Evolutionary conservation across 1,139 yeast species (phyloP).

Genomic region (Pichia sp.): DNA sequence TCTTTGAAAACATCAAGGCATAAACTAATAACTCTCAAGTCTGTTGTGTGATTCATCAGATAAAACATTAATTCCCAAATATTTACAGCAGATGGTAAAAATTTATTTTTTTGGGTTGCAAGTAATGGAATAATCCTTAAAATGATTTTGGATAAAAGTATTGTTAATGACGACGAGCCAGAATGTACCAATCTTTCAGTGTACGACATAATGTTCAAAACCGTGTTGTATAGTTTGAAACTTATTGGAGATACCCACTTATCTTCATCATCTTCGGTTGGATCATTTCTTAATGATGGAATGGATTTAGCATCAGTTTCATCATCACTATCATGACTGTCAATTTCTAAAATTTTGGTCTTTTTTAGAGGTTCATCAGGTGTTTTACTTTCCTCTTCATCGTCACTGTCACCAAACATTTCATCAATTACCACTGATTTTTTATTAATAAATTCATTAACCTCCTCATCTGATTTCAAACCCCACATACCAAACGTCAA

Average conservation of each 20-base stretch:
- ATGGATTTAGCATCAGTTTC: slow-evolving; percentile 22
- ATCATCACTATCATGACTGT: slow-evolving; percentile 39
- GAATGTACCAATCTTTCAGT: slow-evolving; percentile 70
- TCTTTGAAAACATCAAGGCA: slow-evolving; percentile 34
- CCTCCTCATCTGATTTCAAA: slow-evolving; percentile 35
- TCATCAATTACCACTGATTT: slow-evolving; percentile 29
- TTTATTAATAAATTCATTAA: slow-evolving; percentile 36
- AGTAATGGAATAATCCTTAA: slow-evolving; percentile 51
- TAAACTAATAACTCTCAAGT: slow-evolving; percentile 33
- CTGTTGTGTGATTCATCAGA: slow-evolving; percentile 32
- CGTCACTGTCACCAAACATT: slow-evolving; percentile 24
- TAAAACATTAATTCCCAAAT: slow-evolving; percentile 59
- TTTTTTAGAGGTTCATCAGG: slow-evolving; percentile 19
- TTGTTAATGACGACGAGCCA: slow-evolving; percentile 49
- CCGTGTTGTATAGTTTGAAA: slow-evolving; percentile 45
- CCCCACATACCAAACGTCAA: slow-evolving; percentile 52
- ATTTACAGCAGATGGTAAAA: slow-evolving; percentile 63
- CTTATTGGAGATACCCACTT: slow-evolving; percentile 67
- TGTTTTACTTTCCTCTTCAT: slow-evolving; percentile 20
- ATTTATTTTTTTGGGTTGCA: slow-evolving; percentile 50
- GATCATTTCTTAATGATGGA: slow-evolving; percentile 8
- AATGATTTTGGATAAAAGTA: slow-evolving; percentile 51
- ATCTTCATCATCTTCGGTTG: slow-evolving; percentile 19
- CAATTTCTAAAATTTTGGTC: slow-evolving; percentile 24
- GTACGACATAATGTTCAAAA: slow-evolving; percentile 59